Base-by-base conservation (phyloP, 177 flowering plant species). In the Vitis hybrid region DNA sequence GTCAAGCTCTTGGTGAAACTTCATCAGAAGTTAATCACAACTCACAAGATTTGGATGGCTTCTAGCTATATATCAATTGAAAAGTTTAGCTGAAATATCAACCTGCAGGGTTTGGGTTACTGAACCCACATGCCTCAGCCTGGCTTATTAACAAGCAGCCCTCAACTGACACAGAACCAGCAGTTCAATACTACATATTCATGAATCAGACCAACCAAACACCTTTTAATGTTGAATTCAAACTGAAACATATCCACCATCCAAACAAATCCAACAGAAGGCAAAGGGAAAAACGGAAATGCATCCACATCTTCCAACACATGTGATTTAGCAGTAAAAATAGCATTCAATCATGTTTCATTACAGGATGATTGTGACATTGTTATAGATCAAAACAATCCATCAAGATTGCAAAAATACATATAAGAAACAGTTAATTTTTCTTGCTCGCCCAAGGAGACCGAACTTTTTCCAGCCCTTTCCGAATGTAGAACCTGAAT, bases 391-490 rank as follows among this genome's bases (percentile, higher is more conserved):
- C 48, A 5, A 57, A 45, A 56, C 12, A 22, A 53, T 45, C 2
- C n/a, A 5, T 20, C 48, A 61, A 52, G 22, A 55, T 29, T 22
- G 9, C 26, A 15, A 13, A 2, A 39, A 16, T 56, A 9, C 62
- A 16, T 13, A 8, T 22, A 20, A 57, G 29, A 15, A 50, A 12
- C 60, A 15, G 7, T 69, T 49, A 75, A 56, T 63, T 61, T 57
- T 51, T 73, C 73, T 75, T 71, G 18, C 16, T 68, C 15, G 56
- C 51, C 70, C 70, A 60, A 39, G 82, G 82, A 68, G 51, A 65
- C 54, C 79, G 76, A 1, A 78, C 59, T 54, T 81, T 78, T 61
- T 76, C 75, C 70, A 81, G 64, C 66, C 81, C 74, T 59, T n/a
- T 73, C 34, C 78, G 82, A n/a, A 84, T 16, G 48, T 53, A n/a